Percentiles rank a stretch among this genome's conserved stretches.
These are phyloP conservation scores for Isabelozyma rhagii DNA, from an alignment of 805 yeast genomes.

Conservation along the genomic window DNA sequence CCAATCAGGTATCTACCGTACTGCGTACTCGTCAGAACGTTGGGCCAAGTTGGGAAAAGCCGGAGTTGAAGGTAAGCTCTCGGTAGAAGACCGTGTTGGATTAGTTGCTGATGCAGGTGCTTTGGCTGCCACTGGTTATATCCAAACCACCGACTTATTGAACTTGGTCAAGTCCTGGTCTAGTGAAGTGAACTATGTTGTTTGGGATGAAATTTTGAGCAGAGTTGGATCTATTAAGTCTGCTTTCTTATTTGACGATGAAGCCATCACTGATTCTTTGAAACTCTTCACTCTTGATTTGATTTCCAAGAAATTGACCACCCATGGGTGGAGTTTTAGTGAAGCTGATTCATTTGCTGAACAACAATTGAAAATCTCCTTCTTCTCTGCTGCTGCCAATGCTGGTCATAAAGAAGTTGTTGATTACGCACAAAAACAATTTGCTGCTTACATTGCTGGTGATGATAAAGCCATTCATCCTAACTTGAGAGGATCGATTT, in stretches of 20 bases:
- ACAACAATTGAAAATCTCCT: conserved; percentile 63
- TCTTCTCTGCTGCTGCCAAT: conserved; percentile 59
- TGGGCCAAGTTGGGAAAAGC: conserved; percentile 66
- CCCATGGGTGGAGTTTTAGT: conserved; percentile 64
- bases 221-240: conserved; percentile 47
- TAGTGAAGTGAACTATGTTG: conserved; percentile 57
- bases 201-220: conserved; percentile 60
- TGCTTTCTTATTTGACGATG: conserved; percentile 55
- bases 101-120: conserved; percentile 78
- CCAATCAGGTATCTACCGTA: conserved; percentile 73
- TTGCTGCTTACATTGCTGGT: conserved; percentile 55
- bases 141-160: conserved; percentile 59
- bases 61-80: conserved; percentile 54
- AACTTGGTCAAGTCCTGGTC: conserved; percentile 60
- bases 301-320: conserved; percentile 49
- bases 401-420: conserved; percentile 47
- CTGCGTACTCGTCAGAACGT: conserved; percentile 66
- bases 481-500: conserved; percentile 65
- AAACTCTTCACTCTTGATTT: conserved; percentile 53
- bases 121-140: conserved; percentile 67
- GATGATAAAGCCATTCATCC: conserved; percentile 71
- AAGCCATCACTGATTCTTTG: conserved; percentile 45
- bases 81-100: conserved; percentile 77
- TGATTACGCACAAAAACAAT: conserved; percentile 47
- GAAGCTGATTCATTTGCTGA: conserved; percentile 54